Evolutionary conservation across 2,329 filamentous ascomycete genomes (phyloP).

Genomic region (Didymella pomorum): DNA sequence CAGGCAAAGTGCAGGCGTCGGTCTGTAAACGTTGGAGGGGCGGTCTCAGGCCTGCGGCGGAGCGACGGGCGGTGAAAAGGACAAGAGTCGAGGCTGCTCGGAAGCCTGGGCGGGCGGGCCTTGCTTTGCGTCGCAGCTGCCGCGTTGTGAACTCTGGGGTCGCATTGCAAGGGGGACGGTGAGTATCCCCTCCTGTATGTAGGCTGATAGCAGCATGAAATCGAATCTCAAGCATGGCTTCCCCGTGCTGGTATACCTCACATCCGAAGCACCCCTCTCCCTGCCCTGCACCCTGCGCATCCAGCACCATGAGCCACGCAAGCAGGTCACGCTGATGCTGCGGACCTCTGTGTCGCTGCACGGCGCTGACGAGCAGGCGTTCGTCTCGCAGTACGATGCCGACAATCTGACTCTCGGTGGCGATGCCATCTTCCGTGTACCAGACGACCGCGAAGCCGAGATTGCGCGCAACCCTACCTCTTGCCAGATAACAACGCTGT

Average conservation of each 20-base stretch:
- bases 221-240: background rate
- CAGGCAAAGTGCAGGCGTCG: slow-evolving; percentile 3
- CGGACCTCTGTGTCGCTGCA: background rate
- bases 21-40: background rate
- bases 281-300: background rate
- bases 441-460: background rate
- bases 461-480: background rate
- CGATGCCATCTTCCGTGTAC: background rate
- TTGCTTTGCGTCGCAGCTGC: background rate
- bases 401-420: background rate
- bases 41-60: background rate
- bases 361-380: background rate
- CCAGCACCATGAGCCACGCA: background rate
- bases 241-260: background rate
- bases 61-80: background rate
- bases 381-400: background rate
- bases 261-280: background rate
- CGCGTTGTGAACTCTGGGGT: background rate
- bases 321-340: slow-evolving; percentile 3
- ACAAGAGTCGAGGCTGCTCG: slow-evolving; percentile 7
- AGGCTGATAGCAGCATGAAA: slow-evolving; percentile 3
- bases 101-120: slow-evolving; percentile 10
- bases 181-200: background rate
- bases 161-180: background rate
- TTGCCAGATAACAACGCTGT: background rate